Conservation (phyloP, 805 yeast species). For the Kodamaea hsintzibuensis region DNA sequence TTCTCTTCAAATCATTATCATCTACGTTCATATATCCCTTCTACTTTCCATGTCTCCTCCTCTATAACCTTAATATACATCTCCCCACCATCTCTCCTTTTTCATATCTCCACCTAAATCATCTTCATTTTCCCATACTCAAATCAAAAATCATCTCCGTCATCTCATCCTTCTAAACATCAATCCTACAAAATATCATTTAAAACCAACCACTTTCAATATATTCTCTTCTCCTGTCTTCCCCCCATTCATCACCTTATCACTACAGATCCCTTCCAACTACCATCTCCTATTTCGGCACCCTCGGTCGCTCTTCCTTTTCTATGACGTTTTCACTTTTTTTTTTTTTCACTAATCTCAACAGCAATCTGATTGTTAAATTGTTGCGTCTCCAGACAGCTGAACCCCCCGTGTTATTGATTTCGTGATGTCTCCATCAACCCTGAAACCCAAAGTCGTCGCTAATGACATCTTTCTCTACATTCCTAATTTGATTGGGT, state of each 20-base stretch:
- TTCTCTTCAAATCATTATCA: too few species aligned
- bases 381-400: neutral
- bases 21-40: too few species aligned
- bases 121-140: too few species aligned
- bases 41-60: too few species aligned
- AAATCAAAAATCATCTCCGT: too few species aligned
- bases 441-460: slow-evolving; percentile 22
- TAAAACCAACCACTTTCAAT: too few species aligned
- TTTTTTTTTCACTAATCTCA: neutral
- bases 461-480: slow-evolving; percentile 64
- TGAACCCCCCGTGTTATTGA: neutral
- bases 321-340: neutral
- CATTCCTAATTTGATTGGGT: slow-evolving; percentile 92
- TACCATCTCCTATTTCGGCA: neutral
- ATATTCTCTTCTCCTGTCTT: too few species aligned
- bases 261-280: neutral
- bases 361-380: neutral
- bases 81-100: too few species aligned
- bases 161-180: too few species aligned
- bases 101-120: too few species aligned
- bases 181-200: too few species aligned
- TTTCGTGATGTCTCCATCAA: neutral
- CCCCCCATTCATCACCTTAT: neutral
- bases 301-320: neutral
- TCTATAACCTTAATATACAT: too few species aligned